phyloP scores from a whole-genome alignment of 495 filamentous ascomycete genomes.

The Trichoderma parareesei region DNA sequence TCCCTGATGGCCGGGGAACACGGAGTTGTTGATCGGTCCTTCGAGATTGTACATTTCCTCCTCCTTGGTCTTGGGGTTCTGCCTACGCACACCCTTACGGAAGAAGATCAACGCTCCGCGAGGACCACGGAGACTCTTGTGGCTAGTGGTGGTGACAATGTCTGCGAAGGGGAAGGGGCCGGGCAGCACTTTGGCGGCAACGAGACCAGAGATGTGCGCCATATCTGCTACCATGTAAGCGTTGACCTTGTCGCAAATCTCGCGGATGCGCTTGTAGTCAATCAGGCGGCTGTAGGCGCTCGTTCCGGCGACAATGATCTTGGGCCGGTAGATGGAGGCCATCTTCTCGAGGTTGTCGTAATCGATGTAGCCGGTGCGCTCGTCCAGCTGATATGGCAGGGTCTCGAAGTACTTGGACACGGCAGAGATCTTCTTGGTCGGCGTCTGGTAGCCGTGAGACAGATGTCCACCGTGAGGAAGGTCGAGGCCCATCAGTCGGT shows the following conservation, averaged over 20 bases:
- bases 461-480: constrained; percentile 94
- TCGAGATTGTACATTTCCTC: constrained; percentile 86
- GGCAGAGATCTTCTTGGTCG: constrained; percentile 95
- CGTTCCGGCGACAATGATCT: constrained; percentile 89
- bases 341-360: constrained; percentile 82
- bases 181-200: constrained; percentile 83
- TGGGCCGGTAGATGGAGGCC: constrained; percentile 81
- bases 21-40: constrained; percentile 86
- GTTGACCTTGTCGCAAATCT: constrained; percentile 81
- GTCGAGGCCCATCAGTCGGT: constrained; percentile 94
- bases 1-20: constrained; percentile 98
- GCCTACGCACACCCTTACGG: constrained; percentile 79
- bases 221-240: constrained; percentile 92
- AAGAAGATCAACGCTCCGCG: constrained; percentile 98
- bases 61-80: constrained; percentile 76
- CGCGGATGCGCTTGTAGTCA: constrained; percentile 81
- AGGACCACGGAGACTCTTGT: constrained; percentile 93
- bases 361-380: constrained; percentile 86
- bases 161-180: constrained; percentile 86
- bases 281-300: constrained; percentile 92
- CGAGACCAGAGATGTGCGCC: constrained; percentile 94
- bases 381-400: constrained; percentile 84
- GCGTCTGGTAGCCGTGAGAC: constrained; percentile 96
- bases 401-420: constrained; percentile 99
- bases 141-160: constrained; percentile 95